Percentiles rank a stretch among this genome's conserved stretches.
Conservation (phyloP, 2,329 filamentous ascomycete species). For the Microthyrium microscopicum region DNA sequence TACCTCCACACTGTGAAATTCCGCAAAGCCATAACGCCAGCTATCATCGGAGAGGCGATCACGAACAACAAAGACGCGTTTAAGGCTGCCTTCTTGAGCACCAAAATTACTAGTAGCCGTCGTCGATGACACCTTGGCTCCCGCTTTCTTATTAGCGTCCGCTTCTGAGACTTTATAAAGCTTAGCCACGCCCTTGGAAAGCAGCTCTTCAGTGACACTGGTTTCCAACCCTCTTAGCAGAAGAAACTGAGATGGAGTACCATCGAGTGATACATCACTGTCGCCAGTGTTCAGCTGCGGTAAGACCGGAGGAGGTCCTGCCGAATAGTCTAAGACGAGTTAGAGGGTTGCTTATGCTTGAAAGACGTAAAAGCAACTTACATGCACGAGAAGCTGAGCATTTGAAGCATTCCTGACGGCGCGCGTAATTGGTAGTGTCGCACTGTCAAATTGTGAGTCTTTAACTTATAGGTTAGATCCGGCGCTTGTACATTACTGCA, state of each 20-base stretch:
- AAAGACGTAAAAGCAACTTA: no score
- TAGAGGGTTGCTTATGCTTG: no score
- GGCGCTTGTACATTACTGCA: slow-evolving; percentile 8
- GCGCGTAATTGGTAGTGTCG: no score
- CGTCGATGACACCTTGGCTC: slow-evolving; percentile 35
- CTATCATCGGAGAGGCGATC: slow-evolving; percentile 55
- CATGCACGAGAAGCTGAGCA: no score
- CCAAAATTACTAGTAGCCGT: slow-evolving; percentile 46
- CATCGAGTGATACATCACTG: slow-evolving; percentile 36
- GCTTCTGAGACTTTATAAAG: slow-evolving; percentile 35
- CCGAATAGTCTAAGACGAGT: no score
- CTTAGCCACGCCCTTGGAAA: slow-evolving; percentile 57
- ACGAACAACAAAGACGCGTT: slow-evolving; percentile 60
- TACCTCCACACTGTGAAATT: slow-evolving; percentile 62
- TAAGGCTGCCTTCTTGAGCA: slow-evolving; percentile 56
- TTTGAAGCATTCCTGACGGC: no score
- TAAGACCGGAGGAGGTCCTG: slow-evolving; percentile 26
- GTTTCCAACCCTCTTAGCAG: slow-evolving; percentile 55
- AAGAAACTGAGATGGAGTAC: slow-evolving; percentile 45
- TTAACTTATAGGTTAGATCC: no score
- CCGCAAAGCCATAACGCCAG: slow-evolving; percentile 69
- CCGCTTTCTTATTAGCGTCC: slow-evolving; percentile 22
- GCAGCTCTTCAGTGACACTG: slow-evolving; percentile 53
- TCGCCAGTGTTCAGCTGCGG: slow-evolving; percentile 37
- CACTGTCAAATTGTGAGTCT: no score